phyloP scores from a whole-genome alignment of 2,329 filamentous ascomycete genomes.

The Apiospora kogelbergensis region DNA sequence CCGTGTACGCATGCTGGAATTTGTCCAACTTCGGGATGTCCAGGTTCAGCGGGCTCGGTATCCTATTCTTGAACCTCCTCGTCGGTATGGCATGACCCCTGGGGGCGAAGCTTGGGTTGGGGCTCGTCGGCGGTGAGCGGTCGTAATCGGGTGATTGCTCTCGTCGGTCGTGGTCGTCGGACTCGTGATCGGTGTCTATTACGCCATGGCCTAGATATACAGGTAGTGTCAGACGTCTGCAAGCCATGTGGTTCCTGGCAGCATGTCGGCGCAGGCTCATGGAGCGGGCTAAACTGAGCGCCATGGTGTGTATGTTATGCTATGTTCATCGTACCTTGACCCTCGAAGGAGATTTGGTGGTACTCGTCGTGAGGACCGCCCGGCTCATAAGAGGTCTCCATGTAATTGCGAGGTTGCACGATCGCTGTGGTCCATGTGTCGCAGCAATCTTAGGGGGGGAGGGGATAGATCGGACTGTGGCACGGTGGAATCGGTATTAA shows the following conservation, averaged over 20 bases:
- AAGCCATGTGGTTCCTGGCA: conserved; percentile 8
- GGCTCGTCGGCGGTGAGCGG: conserved; percentile 28
- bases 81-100: conserved; percentile 31
- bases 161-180: conserved; percentile 9
- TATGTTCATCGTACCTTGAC: conserved; percentile 15
- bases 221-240: conserved; percentile 9
- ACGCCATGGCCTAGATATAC: conserved; percentile 13
- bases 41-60: conserved; percentile 26
- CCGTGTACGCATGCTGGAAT: conserved; percentile 25
- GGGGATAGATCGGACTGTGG: not conserved
- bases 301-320: not conserved
- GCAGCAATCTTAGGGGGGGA: conserved; percentile 7
- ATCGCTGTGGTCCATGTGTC: conserved; percentile 14
- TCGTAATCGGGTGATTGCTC: conserved; percentile 20
- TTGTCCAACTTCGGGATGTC: conserved; percentile 23
- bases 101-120: conserved; percentile 32
- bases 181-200: conserved; percentile 9
- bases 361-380: conserved; percentile 17
- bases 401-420: conserved; percentile 16
- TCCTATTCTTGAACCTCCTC: conserved; percentile 29
- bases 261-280: conserved; percentile 11
- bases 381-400: conserved; percentile 16
- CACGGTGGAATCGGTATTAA: not conserved
- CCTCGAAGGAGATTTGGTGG: conserved; percentile 14
- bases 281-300: not conserved